Base-by-base conservation (phyloP, 768 basidiomycete species). In the Daedalea quercina region DNA sequence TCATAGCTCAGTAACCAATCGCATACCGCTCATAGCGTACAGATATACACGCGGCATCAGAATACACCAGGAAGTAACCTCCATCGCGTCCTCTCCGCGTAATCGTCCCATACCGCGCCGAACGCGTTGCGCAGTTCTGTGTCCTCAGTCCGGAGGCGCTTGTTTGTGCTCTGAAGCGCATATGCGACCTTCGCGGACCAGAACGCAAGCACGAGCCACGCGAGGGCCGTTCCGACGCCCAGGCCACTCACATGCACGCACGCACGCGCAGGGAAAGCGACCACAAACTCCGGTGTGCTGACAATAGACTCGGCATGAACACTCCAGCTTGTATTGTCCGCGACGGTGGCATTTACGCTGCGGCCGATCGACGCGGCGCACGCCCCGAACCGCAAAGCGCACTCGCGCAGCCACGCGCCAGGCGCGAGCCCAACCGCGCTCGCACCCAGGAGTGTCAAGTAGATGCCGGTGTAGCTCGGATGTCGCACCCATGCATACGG, bases 401-500 rank as follows among this genome's bases (percentile, higher is more conserved):
- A 63, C 44, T 60, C 62, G 33, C 52, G 54, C 13, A 64, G 51
- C 59, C 60, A 63, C 37, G 62, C 47, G 9, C 60, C 58, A 4
- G 61, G 60, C 9, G 63, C 57, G 48, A 60, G 52, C 50, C 51
- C 59, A 35, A 60, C 56, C 12, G 43, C 47, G 22, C 55, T 54
- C 48, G 47, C 57, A 34, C 69, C 70, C 12, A 52, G 52, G 9
- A 61, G 50, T 31, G 63, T 64, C 9, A 67, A 62, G 53, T 65
- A 58, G 25, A 72, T 53, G 17, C 67, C 69, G 28, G 64, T 55
- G 56, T 73, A 73, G 25, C 61, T 61, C n/a, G 74, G 74, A 52
- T 75, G 73, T 19, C 72, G 70, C n/a, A 75, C 72, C 37, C 63
- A 44, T 24, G 64, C 53, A 55, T 76, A 76, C 7, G 73, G 74